Evolutionary conservation across 164 flowering plant species (phyloP).

Genomic region (Berberis thunbergii): DNA sequence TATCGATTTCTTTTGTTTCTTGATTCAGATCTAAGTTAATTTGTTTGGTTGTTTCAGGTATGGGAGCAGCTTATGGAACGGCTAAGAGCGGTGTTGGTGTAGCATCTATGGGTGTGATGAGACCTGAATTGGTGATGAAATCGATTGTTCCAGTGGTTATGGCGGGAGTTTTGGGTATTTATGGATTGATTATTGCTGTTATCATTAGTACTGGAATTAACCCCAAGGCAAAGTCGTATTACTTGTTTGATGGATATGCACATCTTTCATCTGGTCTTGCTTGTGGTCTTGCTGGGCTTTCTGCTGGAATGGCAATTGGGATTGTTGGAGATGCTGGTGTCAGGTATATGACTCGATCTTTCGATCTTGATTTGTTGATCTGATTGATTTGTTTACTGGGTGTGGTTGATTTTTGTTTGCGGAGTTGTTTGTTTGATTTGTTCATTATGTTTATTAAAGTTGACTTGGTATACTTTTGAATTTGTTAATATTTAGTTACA

Average conservation of each 20-base stretch:
- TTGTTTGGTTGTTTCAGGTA: conserved; percentile 32
- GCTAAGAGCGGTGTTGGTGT: conserved; percentile 93
- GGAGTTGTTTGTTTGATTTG: background rate
- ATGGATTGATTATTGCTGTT: conserved; percentile 77
- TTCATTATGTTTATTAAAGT: too few relatives aligned
- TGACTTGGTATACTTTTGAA: too few relatives aligned
- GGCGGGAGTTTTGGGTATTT: conserved; percentile 93
- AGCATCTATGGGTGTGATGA: conserved; percentile 94
- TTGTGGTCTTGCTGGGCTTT: conserved; percentile 88
- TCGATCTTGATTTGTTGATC: background rate
- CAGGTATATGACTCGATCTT: conserved; percentile 28
- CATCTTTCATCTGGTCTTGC: conserved; percentile 84
- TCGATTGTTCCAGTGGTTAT: conserved; percentile 90
- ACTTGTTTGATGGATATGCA: conserved; percentile 82
- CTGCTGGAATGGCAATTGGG: conserved; percentile 90
- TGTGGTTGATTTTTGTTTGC: background rate
- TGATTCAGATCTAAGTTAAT: conserved; percentile 2
- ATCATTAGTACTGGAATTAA: conserved; percentile 89
- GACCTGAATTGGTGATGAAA: conserved; percentile 90
- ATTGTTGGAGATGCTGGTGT: conserved; percentile 91
- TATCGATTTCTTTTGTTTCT: background rate
- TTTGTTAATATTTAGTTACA: too few relatives aligned
- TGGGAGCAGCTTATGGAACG: conserved; percentile 94
- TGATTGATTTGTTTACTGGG: background rate
- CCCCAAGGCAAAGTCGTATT: conserved; percentile 77